Evolutionary conservation across 2,329 filamentous ascomycete species (phyloP), one percentile per base, ranked within the genome.

Genomic region (Akanthomyces uredinophilus): DNA sequence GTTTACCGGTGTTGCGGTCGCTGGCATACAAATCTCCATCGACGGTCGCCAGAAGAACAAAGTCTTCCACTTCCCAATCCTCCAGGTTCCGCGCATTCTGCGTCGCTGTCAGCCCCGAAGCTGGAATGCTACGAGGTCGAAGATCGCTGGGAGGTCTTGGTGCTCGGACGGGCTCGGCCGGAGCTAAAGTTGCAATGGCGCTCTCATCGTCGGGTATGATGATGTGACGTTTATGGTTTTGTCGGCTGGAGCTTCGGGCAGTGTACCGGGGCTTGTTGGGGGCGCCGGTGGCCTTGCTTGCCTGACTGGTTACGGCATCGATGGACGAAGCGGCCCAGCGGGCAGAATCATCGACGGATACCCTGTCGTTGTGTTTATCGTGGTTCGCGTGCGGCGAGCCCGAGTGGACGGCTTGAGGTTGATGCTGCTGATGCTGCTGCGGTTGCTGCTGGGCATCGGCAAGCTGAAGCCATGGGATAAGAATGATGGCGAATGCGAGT

Each of bases 31-130:
- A 86, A 75, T 92, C 91, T 83, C 95, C 95, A 83, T 98, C 93
- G 86, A 98, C 91, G 85, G 95, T 98, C 91, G 95, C 94, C 90
- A 99, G 83, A 83, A 99, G 91, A 81, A 98, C 91, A 86, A 97
- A 96, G 83, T 98, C 93, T 91, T 98, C 94, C 80, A 97, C 93
- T 90, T 97, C 92, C 94, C 94, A 98, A 81, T 97, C 94, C 86
- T 93, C 89, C 85, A 98, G 83, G 83, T 89, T 96, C 87, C 94
- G 93, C 93, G 92, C 94, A 89, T 84, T 83, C 75, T 91, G 89
- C 88, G 88, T 90, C 90, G 90, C 88, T 81, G 89, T 85, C 77
- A 90, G 82, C 71, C 87, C 87, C 75, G 83, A 82, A 75, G 83
- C 74, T 67, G 76, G 77, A 73, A 82, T 83, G 78, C 83, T 85